Percentiles rank a stretch among this genome's conserved stretches.
Evolutionary conservation across 129 eudicot genomes (phyloP).

Genomic region (Silybum marianum): DNA sequence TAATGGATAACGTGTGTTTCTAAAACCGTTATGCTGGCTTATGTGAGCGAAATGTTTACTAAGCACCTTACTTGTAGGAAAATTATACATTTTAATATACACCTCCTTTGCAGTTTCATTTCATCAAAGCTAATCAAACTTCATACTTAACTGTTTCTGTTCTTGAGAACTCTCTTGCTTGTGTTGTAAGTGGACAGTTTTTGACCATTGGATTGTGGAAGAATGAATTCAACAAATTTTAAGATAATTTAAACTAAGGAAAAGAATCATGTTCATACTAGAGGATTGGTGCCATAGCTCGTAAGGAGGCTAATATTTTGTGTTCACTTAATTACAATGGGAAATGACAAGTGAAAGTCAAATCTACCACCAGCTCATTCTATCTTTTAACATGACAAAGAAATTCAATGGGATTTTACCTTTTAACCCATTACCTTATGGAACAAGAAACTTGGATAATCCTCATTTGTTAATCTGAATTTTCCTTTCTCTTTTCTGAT

Average conservation of each 20-base stretch:
- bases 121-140: too few relatives aligned
- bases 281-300: not conserved
- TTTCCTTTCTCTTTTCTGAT: too few relatives aligned
- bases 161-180: not conserved
- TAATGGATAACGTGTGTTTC: not conserved
- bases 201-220: not conserved
- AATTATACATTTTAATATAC: not conserved
- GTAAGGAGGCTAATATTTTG: not conserved
- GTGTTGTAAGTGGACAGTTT: not conserved
- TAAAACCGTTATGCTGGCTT: not conserved
- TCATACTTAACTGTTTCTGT: not conserved
- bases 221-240: not conserved
- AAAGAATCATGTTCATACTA: not conserved
- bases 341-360: not conserved
- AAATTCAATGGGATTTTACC: not conserved
- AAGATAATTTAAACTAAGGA: not conserved
- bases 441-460: not conserved
- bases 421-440: not conserved
- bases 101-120: not conserved
- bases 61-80: not conserved
- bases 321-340: not conserved
- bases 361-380: not conserved
- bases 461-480: not conserved
- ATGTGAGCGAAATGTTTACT: not conserved
- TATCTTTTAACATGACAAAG: not conserved